These are phyloP conservation scores for Aspergillus sp. DNA, from an alignment of 2,329 filamentous ascomycete genomes.

Conservation along the genomic window DNA sequence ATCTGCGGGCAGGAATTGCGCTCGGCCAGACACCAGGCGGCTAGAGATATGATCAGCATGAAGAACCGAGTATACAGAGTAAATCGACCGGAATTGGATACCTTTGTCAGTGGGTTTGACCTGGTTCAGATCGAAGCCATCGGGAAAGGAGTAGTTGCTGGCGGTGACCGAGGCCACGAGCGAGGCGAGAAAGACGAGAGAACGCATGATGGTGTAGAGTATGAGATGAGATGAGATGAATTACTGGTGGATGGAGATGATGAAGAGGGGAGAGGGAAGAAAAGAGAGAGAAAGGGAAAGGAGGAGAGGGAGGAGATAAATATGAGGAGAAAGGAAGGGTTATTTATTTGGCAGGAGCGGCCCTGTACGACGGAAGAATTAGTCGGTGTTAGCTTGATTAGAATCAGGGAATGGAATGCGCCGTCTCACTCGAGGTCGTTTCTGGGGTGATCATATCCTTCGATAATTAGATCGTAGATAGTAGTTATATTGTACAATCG, in stretches of 20 bases:
- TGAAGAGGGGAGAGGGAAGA: constrained; percentile 1
- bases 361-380: neutral
- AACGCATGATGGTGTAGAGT: constrained; percentile 44
- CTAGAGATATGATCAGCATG: constrained; percentile 26
- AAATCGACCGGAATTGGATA: constrained; percentile 13
- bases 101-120: constrained; percentile 38
- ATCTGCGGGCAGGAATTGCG: constrained; percentile 60
- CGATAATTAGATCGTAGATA: too few relatives aligned
- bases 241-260: neutral
- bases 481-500: too few relatives aligned
- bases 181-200: constrained; percentile 47
- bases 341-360: neutral
- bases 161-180: constrained; percentile 47
- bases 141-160: constrained; percentile 42
- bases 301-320: neutral
- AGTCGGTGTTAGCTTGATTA: neutral
- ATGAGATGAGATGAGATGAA: too few relatives aligned
- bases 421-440: too few relatives aligned
- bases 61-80: too few relatives aligned
- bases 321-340: neutral
- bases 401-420: neutral
- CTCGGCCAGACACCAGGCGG: constrained; percentile 59
- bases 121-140: constrained; percentile 42
- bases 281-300: constrained; percentile 1
- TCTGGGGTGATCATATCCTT: too few relatives aligned